Conservation (phyloP, 306 rosid genomes). For the Coriaria nepalensis region DNA sequence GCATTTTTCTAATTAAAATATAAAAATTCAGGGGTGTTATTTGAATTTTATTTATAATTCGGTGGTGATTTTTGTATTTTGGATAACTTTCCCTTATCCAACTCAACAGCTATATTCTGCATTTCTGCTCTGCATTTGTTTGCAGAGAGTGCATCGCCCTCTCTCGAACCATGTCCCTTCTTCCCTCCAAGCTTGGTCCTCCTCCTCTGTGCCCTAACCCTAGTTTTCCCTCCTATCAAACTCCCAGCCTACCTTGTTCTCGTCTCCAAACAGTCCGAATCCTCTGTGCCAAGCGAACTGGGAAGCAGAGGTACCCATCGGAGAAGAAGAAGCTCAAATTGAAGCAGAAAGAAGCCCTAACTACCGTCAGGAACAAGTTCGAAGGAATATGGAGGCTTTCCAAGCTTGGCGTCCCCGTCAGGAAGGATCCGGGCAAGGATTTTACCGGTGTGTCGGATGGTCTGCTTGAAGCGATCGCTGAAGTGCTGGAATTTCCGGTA, state of each 20-base stretch:
- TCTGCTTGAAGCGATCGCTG: slow-evolving; percentile 58
- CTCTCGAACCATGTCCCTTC: slow-evolving; percentile 44
- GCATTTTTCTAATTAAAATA: no score
- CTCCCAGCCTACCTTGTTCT: slow-evolving; percentile 1
- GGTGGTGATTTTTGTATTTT: no score
- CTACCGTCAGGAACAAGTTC: slow-evolving; percentile 31
- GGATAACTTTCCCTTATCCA: no score
- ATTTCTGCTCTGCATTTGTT: no score
- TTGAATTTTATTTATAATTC: no score
- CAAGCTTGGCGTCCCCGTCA: slow-evolving; percentile 59
- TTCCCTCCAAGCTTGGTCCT: slow-evolving; percentile 29
- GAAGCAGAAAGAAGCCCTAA: slow-evolving; percentile 38
- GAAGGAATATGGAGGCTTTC: slow-evolving; percentile 75
- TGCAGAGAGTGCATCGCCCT: no score
- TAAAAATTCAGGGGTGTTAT: no score
- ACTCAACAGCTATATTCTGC: no score
- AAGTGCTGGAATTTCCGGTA: slow-evolving; percentile 68
- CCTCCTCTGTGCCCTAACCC: slow-evolving; percentile 18
- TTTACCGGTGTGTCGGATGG: slow-evolving; percentile 50
- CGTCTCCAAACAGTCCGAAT: slow-evolving; percentile 27
- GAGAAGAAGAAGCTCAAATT: slow-evolving; percentile 69
- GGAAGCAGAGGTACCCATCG: slow-evolving; percentile 78
- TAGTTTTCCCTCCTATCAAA: slow-evolving; percentile 7
- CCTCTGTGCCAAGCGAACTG: slow-evolving; percentile 52
- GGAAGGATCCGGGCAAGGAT: slow-evolving; percentile 79